phyloP scores from a whole-genome alignment of 2,329 filamentous ascomycete genomes.

The Calonectria honghensis region DNA sequence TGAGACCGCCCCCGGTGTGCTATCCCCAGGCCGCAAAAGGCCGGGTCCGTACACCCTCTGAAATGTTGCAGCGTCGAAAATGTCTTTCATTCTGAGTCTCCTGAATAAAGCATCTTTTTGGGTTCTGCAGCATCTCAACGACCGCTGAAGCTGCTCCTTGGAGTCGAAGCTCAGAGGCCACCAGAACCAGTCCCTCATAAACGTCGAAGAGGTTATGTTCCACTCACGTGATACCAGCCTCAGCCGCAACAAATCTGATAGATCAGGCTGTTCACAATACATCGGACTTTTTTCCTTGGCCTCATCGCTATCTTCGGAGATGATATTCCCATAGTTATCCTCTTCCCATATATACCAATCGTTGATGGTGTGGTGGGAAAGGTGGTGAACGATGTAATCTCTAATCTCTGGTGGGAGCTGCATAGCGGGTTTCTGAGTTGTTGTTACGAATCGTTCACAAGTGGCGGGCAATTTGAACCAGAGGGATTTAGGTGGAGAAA shows the following conservation, averaged over 20 bases:
- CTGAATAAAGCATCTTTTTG: not conserved
- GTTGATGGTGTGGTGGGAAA: not conserved
- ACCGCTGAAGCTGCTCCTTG: not conserved
- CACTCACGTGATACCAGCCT: constrained; percentile 10
- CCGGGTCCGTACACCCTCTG: not conserved
- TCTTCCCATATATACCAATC: not conserved
- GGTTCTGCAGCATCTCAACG: not conserved
- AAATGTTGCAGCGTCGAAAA: not conserved
- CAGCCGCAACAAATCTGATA: not conserved
- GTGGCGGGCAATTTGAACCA: rapidly evolving
- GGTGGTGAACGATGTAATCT: not conserved
- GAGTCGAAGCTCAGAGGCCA: not conserved
- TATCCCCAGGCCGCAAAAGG: too few species aligned
- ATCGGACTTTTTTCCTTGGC: not conserved
- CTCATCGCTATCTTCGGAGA: not conserved
- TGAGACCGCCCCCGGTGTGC: too few species aligned
- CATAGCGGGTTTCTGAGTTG: not conserved
- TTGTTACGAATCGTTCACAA: not conserved
- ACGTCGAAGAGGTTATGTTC: not conserved
- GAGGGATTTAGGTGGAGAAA: not conserved
- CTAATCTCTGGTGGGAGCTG: not conserved
- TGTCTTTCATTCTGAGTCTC: not conserved
- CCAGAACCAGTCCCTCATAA: not conserved
- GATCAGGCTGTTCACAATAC: not conserved
- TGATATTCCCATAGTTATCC: not conserved